These are phyloP conservation scores for Neurospora terricola DNA, from an alignment of 495 filamentous ascomycete genomes.

Conservation along the genomic window DNA sequence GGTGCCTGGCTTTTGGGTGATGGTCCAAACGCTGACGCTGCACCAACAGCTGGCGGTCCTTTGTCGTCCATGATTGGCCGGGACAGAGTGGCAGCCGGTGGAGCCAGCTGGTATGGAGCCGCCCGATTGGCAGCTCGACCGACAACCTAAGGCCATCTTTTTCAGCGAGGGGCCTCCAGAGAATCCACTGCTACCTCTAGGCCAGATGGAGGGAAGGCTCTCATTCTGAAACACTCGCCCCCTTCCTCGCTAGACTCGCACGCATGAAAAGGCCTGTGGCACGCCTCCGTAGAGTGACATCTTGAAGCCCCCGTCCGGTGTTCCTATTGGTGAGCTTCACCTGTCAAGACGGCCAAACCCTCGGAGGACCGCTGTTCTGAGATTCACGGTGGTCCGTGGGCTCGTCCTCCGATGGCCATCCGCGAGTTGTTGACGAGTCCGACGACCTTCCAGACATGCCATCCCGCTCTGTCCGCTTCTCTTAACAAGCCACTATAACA, in stretches of 20 bases:
- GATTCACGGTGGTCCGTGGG: background rate
- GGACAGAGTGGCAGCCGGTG: background rate
- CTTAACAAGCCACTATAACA: background rate
- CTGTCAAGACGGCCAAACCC: background rate
- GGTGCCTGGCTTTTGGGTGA: background rate
- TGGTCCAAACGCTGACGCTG: background rate
- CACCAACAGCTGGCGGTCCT: background rate
- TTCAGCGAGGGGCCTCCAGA: background rate
- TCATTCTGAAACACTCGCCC: background rate
- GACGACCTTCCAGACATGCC: too few relatives aligned
- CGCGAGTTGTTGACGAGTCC: background rate
- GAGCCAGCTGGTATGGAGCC: background rate
- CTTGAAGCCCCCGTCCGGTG: background rate
- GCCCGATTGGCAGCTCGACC: background rate
- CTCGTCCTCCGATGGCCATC: background rate
- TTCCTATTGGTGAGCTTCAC: background rate
- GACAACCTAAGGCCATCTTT: background rate
- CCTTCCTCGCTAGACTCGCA: background rate
- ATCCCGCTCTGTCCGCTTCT: too few relatives aligned
- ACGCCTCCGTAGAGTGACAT: background rate
- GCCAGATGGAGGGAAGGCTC: background rate
- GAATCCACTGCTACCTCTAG: background rate
- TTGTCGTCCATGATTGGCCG: background rate
- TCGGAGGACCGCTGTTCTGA: background rate
- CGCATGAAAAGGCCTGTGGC: background rate